These are phyloP conservation scores for Dothistroma septosporum DNA, from an alignment of 2,329 filamentous ascomycete genomes.

Conservation along the genomic window DNA sequence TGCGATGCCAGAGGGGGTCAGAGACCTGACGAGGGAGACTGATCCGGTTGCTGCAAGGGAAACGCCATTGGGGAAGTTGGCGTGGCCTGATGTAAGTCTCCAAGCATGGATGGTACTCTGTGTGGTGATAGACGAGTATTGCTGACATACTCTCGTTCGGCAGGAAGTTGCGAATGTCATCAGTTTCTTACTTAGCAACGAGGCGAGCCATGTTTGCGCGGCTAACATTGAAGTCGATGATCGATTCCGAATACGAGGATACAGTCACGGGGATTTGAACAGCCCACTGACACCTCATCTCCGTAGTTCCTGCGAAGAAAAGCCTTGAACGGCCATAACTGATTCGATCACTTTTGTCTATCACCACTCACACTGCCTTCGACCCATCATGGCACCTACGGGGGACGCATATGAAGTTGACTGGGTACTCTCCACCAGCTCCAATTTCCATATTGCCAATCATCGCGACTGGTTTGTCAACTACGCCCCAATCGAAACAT, in stretches of 20 bases:
- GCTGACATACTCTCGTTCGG: background rate
- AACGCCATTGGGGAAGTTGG: constrained; percentile 3
- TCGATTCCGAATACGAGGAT: background rate
- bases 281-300: background rate
- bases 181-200: constrained; percentile 6
- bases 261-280: background rate
- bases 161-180: constrained; percentile 8
- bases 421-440: constrained; percentile 12
- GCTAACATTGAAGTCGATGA: constrained; percentile 7
- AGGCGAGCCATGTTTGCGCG: constrained; percentile 3
- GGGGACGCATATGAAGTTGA: constrained; percentile 12
- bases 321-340: background rate
- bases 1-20: background rate
- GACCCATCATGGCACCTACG: constrained; percentile 9
- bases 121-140: background rate
- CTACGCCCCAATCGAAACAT: constrained; percentile 1
- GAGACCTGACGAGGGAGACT: background rate
- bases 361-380: background rate
- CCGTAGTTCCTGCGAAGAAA: background rate
- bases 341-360: no score
- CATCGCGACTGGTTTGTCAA: constrained; percentile 17
- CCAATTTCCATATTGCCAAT: constrained; percentile 16
- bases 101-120: background rate
- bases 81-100: background rate
- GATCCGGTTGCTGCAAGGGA: background rate